Evolutionary conservation across 768 basidiomycete genomes (phyloP), one percentile per base, ranked within the genome.

Genomic region (Psilocybe tampanensis): DNA sequence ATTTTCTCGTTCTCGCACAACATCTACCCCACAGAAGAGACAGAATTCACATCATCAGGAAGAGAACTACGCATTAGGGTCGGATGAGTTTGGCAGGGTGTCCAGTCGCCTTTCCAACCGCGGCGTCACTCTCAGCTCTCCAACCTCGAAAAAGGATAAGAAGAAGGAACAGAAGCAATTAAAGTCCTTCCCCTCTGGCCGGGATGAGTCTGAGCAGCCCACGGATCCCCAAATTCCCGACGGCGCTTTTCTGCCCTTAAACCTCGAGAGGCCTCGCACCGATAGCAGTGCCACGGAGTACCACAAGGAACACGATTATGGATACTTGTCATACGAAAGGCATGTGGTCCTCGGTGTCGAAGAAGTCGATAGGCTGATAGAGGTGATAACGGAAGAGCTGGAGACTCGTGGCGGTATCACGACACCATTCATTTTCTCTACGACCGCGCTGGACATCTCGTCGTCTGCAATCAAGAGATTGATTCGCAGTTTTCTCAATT

Each of bases 341-440:
- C 86, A 92, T 66, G 86, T 92, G 58, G 79, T 91, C 15, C 81
- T 94, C 0, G 88, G 88, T n/a, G 79, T 91, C 15, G 84, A 88
- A 51, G 83, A 92, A 65, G 82, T 90, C 39, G 80, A 82, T 6
- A 80, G 83, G 42, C 84, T 94, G 45, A 87, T 92, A n/a, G 80
- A 82, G 42, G 84, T 85, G 56, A 74, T 92, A 54, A 80, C 84
- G 45, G 78, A 83, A 52, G 90, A 92, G 72, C 83, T 94, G 54
- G 80, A 80, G 60, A 78, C 83, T 53, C 80, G 90, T 64, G 90
- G 87, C 64, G 90, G 87, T 69, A 80, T 97, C 58, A 88, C 89
- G 19, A 94, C 92, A 2, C 95, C 95, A 19, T 89, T 97, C 74
- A 86, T 98, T 60, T 96, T 98, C 76, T 92, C 92, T 34, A 86